Evolutionary conservation across 2,329 filamentous ascomycete species (phyloP).

Genomic region (Curvularia lunata): DNA sequence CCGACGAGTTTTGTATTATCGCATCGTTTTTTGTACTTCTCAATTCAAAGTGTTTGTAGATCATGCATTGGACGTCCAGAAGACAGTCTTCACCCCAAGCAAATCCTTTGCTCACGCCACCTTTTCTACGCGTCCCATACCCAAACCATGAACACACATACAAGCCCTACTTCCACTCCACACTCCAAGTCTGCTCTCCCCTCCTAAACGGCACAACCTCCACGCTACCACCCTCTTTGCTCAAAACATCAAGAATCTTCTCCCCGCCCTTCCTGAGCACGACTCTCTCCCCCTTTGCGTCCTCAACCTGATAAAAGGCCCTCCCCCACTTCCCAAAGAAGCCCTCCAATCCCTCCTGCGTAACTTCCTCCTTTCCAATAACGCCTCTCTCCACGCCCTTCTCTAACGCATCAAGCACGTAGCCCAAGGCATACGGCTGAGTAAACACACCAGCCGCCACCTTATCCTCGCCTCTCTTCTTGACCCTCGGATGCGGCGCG

Average conservation of each 20-base stretch:
- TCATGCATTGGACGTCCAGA: neutral
- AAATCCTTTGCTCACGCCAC: neutral
- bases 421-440: slow-evolving; percentile 71
- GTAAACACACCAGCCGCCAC: slow-evolving; percentile 78
- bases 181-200: slow-evolving; percentile 66
- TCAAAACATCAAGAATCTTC: slow-evolving; percentile 62
- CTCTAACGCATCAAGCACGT: slow-evolving; percentile 70
- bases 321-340: slow-evolving; percentile 66
- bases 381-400: slow-evolving; percentile 64
- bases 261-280: slow-evolving; percentile 63
- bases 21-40: neutral
- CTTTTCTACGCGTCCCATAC: neutral
- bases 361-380: slow-evolving; percentile 61
- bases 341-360: slow-evolving; percentile 60
- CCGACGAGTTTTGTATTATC: neutral
- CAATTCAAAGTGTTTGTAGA: neutral
- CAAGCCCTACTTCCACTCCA: slow-evolving; percentile 46
- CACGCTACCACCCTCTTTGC: slow-evolving; percentile 57
- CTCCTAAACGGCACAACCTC: slow-evolving; percentile 71
- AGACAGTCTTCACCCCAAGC: neutral
- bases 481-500: slow-evolving; percentile 69
- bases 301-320: slow-evolving; percentile 62
- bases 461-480: slow-evolving; percentile 63
- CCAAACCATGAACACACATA: neutral
- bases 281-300: slow-evolving; percentile 57